phyloP scores from a whole-genome alignment of 208 protist species.

The Trypanosoma scelopori region DNA sequence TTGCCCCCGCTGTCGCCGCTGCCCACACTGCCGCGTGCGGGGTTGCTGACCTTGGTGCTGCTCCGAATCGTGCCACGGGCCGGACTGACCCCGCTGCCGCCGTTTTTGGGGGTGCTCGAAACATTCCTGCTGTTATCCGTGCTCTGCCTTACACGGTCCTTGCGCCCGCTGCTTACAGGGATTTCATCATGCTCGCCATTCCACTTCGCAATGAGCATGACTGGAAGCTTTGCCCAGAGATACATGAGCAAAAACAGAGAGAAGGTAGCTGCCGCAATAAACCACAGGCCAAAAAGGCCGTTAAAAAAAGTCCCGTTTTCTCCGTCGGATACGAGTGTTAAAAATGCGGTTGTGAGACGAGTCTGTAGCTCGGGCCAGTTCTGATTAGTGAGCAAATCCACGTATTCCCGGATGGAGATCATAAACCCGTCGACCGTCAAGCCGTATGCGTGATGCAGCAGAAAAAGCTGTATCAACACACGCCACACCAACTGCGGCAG shows the following conservation, averaged over 20 bases:
- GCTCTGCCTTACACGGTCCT: constrained; percentile 7
- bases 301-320: constrained; percentile 51
- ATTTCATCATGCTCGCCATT: neutral
- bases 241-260: constrained; percentile 28
- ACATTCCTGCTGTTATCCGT: constrained; percentile 9
- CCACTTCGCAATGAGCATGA: constrained; percentile 9
- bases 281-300: constrained; percentile 33
- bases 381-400: constrained; percentile 22
- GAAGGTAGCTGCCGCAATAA: constrained; percentile 17
- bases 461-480: constrained; percentile 62
- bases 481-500: constrained; percentile 51
- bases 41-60: neutral
- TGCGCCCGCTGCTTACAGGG: neutral
- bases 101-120: neutral
- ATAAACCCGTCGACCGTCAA: constrained; percentile 33
- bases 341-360: constrained; percentile 25
- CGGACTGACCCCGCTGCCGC: neutral
- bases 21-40: neutral
- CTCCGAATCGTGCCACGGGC: neutral
- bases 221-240: constrained; percentile 4
- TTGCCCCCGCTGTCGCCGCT: constrained; percentile 8
- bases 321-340: constrained; percentile 31
- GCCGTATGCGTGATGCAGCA: constrained; percentile 62
- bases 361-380: constrained; percentile 36
- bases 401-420: constrained; percentile 18